phyloP scores from a whole-genome alignment of 2,329 filamentous ascomycete species.

The Pseudocercospora cruenta region DNA sequence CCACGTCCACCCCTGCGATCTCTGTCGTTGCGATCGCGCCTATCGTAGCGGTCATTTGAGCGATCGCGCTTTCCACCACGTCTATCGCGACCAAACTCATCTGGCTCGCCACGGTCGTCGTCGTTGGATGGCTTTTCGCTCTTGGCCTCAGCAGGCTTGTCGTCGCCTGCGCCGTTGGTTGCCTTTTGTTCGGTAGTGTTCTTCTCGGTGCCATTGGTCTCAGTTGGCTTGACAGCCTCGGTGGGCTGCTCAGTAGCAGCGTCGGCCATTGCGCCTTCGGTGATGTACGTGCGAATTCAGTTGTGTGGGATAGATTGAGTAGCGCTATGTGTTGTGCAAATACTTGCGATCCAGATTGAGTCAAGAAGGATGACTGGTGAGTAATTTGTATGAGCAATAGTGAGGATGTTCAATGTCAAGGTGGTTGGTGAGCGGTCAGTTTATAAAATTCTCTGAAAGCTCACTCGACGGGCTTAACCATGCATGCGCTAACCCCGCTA shows the following conservation, averaged over 20 bases:
- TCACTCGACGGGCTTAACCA: conserved; percentile 5
- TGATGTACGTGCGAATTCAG: neutral
- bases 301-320: neutral
- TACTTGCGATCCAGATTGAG: neutral
- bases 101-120: conserved; percentile 26
- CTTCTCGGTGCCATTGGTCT: conserved; percentile 25
- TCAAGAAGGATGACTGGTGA: neutral
- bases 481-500: neutral
- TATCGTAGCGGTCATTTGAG: conserved; percentile 17
- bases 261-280: conserved; percentile 26
- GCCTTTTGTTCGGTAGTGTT: conserved; percentile 11
- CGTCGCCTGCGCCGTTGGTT: conserved; percentile 18
- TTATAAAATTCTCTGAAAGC: conserved; percentile 5
- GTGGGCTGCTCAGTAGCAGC: conserved; percentile 24
- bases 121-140: conserved; percentile 23
- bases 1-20: conserved; percentile 19
- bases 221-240: conserved; percentile 21
- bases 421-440: neutral
- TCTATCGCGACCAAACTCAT: conserved; percentile 22
- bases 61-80: conserved; percentile 22
- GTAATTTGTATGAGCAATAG: neutral
- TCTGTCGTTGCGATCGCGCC: conserved; percentile 23
- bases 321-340: neutral
- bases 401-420: neutral
- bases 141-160: conserved; percentile 17